Evolutionary conservation across 164 flowering plant species (phyloP), one percentile per base, ranked within the genome.

Genomic region (Piper betle): DNA sequence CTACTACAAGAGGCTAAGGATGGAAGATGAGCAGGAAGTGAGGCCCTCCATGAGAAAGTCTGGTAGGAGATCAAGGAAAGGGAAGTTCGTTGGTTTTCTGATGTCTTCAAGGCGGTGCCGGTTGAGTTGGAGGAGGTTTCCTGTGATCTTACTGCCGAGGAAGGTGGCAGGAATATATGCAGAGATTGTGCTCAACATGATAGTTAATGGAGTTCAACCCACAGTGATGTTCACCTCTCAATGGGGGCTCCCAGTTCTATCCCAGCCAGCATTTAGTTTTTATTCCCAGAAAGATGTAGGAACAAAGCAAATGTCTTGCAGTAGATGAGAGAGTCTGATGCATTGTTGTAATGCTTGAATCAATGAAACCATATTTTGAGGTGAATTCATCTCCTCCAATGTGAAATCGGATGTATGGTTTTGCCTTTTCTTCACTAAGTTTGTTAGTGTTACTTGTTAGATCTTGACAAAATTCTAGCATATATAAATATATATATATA

Each of bases 181-280:
- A 1, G 74, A 72, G 0, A 17, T 78, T 6, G 52, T 74, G 11
- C 68, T 57, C 6, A 61, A 75, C 62, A 56, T 80, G 74, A 71
- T 54, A 58, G 41, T 62, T 57, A 79, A 67, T 37, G 82, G 69
- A 17, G 39, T 65, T 3, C 70, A 67, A 60, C 81, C 86, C 2
- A 65, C 72, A 1, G 61, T 80, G 55, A 37, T 69, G 33, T 72
- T 80, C 52, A 69, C 79, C 9, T 69, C 78, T 43, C 81, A 80
- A 2, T 80, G 82, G 82, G 86, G 86, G 12, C 78, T 80, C 53
- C 86, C 84, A 13, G 79, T 82, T 71, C 69, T 82, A 41, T 69
- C 77, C 55, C 74, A 78, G 57, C 57, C 79, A 15, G 46, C 66
- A 53, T 9, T 20, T 53, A 7, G 19, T 53, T n/a, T 20, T 53